Evolutionary conservation across 139 green algal genomes (phyloP), one percentile per base, ranked within the genome.

Genomic region (Trebouxia sp.): DNA sequence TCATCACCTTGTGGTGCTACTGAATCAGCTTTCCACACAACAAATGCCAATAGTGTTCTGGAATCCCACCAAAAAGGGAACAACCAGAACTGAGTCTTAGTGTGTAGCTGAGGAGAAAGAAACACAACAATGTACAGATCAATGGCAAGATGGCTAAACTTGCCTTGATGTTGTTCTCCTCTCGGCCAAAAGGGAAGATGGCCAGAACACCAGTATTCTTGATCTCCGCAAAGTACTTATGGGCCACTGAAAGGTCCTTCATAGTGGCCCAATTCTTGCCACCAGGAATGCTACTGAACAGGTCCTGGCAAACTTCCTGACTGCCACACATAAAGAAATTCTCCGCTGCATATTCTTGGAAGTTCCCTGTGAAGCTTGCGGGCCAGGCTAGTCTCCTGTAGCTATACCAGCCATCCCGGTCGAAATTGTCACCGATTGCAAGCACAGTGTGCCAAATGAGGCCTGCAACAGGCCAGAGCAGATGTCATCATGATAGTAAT

Each of bases 271-370:
- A 72, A 3, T 32, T 35, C 62, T 72, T 72, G 62, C 62, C 62
- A 14, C 37, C 62, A 45, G 10, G n/a, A n/a, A n/a, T n/a, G n/a
- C n/a, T 72, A 32, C 35, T 72, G 62, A 72, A 72, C 62, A 72
- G 11, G 30, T 72, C 62, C 20, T 72, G 32, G 62, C 26, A 72
- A 11, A 35, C 62, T 45, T 72, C 62, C 37, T 45, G 32, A 35
- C 62, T 72, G 32, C 62, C 62, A 45, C 62, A 72, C 4, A 30
- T 32, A 35, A 28, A 72, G 32, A 72, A 72, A 6, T 42, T 35
- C n/a, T 72, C 62, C 42, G 35, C 35, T 35, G 43, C 2, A 9
- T 43, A 22, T 35, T 43, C 32, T 22, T 45, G 32, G 32, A 35
- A 72, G 17, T 32, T 72, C 12, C 62, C 62, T 30, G 32, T 41